Evolutionary conservation across 331 rosid species (phyloP).

Genomic region (Telfairia occidentalis): DNA sequence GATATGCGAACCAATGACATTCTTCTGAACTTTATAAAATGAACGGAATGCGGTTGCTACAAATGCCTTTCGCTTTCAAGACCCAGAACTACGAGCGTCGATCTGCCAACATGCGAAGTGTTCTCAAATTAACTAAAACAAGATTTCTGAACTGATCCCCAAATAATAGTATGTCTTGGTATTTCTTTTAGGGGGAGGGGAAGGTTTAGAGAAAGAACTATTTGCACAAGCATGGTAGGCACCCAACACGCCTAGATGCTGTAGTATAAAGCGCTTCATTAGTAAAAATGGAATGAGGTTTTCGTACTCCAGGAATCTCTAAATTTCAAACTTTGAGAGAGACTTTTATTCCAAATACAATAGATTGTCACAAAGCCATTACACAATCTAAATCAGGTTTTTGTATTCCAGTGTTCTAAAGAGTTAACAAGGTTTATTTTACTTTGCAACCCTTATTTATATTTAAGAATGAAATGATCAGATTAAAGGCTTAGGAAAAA

Average conservation of each 20-base stretch:
- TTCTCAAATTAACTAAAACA: neutral
- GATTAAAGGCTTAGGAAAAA: neutral
- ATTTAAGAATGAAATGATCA: neutral
- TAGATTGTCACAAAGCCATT: neutral
- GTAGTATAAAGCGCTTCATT: neutral
- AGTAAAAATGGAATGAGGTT: neutral
- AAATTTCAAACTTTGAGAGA: neutral
- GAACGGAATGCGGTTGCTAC: neutral
- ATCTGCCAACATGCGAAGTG: constrained; percentile 1
- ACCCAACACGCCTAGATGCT: neutral
- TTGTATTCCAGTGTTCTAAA: neutral
- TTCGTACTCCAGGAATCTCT: too few species aligned
- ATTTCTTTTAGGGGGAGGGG: neutral
- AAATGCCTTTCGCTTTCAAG: constrained; percentile 5
- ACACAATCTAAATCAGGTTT: neutral
- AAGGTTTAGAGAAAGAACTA: neutral
- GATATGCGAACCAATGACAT: neutral
- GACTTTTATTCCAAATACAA: neutral
- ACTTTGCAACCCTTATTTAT: too few species aligned
- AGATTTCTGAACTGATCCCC: neutral
- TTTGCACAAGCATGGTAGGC: neutral
- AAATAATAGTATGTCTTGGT: neutral
- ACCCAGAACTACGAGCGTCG: constrained; percentile 6
- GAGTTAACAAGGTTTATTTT: too few species aligned
- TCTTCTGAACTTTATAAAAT: neutral